Percentiles rank a stretch among this genome's conserved stretches.
phyloP scores from a whole-genome alignment of 2,329 filamentous ascomycete species.

The Neofusicoccum umdonicola region DNA sequence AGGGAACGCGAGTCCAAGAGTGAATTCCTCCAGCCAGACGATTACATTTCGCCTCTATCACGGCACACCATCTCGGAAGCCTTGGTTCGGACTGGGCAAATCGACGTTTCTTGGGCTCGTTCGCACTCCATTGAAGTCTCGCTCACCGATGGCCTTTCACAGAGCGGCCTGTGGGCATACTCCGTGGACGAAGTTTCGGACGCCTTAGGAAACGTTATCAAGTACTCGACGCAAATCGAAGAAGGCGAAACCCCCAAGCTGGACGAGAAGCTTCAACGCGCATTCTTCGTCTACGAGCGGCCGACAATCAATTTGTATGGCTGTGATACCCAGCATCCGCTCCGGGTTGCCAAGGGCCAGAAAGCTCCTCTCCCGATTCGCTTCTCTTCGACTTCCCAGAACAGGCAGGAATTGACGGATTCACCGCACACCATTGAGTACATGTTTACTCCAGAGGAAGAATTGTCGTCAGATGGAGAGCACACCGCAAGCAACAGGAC shows the following conservation, averaged over 20 bases:
- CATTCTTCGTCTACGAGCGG: conserved; percentile 82
- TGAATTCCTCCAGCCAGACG: conserved; percentile 89
- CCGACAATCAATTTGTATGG: conserved; percentile 69
- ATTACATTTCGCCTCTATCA: conserved; percentile 74
- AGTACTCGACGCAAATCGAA: conserved; percentile 66
- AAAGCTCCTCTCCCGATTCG: conserved; percentile 66
- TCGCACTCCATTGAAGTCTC: conserved; percentile 73
- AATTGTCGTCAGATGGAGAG: conserved; percentile 67
- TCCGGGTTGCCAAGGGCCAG: conserved; percentile 78
- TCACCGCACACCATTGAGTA: conserved; percentile 73
- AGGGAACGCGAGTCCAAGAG: conserved; percentile 76
- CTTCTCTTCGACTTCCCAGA: conserved; percentile 58
- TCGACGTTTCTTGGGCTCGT: conserved; percentile 78
- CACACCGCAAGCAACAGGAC: conserved; percentile 53
- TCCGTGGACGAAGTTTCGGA: conserved; percentile 89
- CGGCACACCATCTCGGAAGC: conserved; percentile 56
- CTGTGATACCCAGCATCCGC: conserved; percentile 75
- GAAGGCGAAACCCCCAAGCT: conserved; percentile 62
- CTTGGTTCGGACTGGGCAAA: conserved; percentile 56
- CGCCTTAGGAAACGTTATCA: conserved; percentile 80
- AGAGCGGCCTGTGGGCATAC: conserved; percentile 81
- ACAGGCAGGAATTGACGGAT: conserved; percentile 55
- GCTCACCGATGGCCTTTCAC: conserved; percentile 83
- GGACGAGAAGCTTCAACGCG: conserved; percentile 58
- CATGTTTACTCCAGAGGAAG: conserved; percentile 74